These are phyloP conservation scores for Candida quercuum DNA, from an alignment of 805 yeast genomes.

Conservation along the genomic window DNA sequence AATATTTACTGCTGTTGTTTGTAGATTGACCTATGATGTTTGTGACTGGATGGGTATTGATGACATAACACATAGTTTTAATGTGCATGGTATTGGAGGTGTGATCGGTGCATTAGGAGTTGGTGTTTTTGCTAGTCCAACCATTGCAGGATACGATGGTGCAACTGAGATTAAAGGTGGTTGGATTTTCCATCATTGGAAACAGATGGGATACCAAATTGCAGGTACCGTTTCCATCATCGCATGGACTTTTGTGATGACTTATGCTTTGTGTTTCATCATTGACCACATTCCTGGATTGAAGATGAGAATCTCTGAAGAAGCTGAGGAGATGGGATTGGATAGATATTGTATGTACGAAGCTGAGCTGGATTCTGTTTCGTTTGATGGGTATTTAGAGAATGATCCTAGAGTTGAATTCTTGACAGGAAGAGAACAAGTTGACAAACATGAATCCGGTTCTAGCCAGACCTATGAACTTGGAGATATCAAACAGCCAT, in stretches of 20 bases:
- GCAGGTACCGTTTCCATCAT: slow-evolving; percentile 43
- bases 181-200: slow-evolving; percentile 88
- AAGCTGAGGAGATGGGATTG: slow-evolving; percentile 43
- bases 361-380: not conserved
- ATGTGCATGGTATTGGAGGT: slow-evolving; percentile 97
- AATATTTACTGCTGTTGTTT: slow-evolving; percentile 67
- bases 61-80: slow-evolving; percentile 88
- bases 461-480: no score
- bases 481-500: no score
- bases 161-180: slow-evolving; percentile 83
- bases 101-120: slow-evolving; percentile 80
- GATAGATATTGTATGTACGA: no score
- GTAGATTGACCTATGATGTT: slow-evolving; percentile 83
- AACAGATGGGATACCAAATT: slow-evolving; percentile 84
- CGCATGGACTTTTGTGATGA: slow-evolving; percentile 41
- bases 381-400: no score
- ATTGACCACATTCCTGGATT: slow-evolving; percentile 49
- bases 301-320: slow-evolving; percentile 37
- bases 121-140: slow-evolving; percentile 79
- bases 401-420: no score
- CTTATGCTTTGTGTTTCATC: slow-evolving; percentile 37
- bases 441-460: no score
- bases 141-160: slow-evolving; percentile 87
- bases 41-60: slow-evolving; percentile 76
- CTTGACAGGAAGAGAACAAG: no score